Evolutionary conservation across 371 early-diverging fungal species (phyloP).

Genomic region (Zychaea mexicana): DNA sequence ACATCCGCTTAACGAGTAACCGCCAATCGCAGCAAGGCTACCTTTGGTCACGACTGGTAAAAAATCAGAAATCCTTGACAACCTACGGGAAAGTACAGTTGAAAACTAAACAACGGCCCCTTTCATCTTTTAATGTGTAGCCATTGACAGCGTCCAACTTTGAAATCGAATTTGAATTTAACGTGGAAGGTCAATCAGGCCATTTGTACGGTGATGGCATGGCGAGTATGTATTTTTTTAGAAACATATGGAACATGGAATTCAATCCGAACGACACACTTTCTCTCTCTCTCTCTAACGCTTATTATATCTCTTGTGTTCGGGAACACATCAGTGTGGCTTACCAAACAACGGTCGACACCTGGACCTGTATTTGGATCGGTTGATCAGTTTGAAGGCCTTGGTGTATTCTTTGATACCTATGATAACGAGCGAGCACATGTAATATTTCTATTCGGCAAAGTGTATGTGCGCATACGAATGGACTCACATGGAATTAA

Average conservation of each 20-base stretch:
- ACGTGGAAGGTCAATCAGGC: slow-evolving; percentile 70
- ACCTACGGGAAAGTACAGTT: neutral
- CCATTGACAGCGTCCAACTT: slow-evolving; percentile 76
- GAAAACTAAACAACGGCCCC: too few relatives aligned
- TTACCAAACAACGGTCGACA: slow-evolving; percentile 46
- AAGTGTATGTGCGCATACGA: neutral
- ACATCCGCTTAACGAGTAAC: slow-evolving; percentile 87
- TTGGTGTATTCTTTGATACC: slow-evolving; percentile 96
- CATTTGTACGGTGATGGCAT: slow-evolving; percentile 92
- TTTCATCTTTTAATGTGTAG: slow-evolving; percentile 20
- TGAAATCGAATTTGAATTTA: slow-evolving; percentile 92
- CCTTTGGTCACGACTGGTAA: slow-evolving; percentile 82
- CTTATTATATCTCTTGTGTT: neutral
- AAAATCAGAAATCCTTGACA: neutral
- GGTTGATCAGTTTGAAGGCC: slow-evolving; percentile 85
- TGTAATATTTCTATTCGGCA: slow-evolving; percentile 42
- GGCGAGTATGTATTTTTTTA: slow-evolving; percentile 77
- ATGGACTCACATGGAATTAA: neutral
- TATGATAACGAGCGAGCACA: slow-evolving; percentile 86
- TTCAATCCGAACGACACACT: too few relatives aligned
- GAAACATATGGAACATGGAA: too few relatives aligned
- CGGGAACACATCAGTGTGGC: slow-evolving; percentile 40
- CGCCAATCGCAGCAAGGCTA: slow-evolving; percentile 80
- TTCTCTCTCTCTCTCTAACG: too few relatives aligned
- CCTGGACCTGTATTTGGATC: slow-evolving; percentile 91